A percentile compares a stretch with the other conserved stretches of the same genome.
phyloP scores from a whole-genome alignment of 306 rosid species.

The Vigna mungo region DNA sequence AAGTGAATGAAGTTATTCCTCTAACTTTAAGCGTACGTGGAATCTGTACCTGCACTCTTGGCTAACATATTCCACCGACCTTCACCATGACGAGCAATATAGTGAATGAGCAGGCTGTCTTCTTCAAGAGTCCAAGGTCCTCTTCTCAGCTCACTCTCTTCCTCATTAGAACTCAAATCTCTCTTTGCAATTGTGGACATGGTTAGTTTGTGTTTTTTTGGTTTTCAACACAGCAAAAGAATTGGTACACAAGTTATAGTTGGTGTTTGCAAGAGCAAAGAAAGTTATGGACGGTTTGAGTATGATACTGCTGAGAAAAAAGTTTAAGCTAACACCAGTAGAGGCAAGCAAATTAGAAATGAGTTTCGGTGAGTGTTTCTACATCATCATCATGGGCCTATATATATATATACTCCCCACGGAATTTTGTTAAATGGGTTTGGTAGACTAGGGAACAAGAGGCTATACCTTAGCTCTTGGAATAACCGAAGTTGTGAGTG shows the following conservation, averaged over 20 bases:
- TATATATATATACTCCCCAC: conserved; percentile 35
- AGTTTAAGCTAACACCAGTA: conserved; percentile 21
- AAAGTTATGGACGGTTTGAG: conserved; percentile 32
- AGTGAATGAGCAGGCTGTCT: conserved; percentile 82
- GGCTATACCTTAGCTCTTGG: conserved; percentile 46
- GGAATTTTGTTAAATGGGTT: conserved; percentile 54
- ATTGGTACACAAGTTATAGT: neutral
- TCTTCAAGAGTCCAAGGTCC: conserved; percentile 99
- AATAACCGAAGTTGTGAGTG: conserved; percentile 45
- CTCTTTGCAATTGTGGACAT: conserved; percentile 62
- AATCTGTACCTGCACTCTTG: conserved; percentile 75
- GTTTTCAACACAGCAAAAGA: neutral
- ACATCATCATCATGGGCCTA: conserved; percentile 44
- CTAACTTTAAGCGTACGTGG: conserved; percentile 3
- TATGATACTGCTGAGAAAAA: conserved; percentile 46
- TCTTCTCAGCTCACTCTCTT: conserved; percentile 67
- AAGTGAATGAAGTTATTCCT: conserved; percentile 38
- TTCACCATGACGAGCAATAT: conserved; percentile 86
- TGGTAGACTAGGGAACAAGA: conserved; percentile 43
- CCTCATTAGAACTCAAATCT: conserved; percentile 54
- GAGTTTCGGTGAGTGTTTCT: conserved; percentile 46
- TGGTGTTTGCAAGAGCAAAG: conserved; percentile 37
- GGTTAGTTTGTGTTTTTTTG: conserved; percentile 42
- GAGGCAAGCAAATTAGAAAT: conserved; percentile 14
- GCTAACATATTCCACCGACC: conserved; percentile 96